Conservation (phyloP, 2,329 filamentous ascomycete species). For the Colletotrichum cereale region DNA sequence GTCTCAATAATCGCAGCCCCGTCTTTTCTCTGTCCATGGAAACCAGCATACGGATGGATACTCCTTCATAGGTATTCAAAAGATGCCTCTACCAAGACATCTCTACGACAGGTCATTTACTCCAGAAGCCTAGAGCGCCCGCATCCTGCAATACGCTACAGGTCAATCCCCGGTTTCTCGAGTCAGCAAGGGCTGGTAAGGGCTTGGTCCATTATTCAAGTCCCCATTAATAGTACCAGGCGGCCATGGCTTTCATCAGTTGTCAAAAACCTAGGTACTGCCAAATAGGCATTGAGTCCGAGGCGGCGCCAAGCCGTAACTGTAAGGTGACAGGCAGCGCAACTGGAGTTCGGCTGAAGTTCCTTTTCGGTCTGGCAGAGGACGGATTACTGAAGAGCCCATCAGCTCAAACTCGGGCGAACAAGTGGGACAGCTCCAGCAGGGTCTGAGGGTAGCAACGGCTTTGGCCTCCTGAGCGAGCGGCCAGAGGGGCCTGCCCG, state of each 20-base stretch:
- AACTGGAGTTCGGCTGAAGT: slow-evolving; percentile 19
- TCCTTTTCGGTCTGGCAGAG: background rate
- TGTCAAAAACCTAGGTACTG: slow-evolving; percentile 28
- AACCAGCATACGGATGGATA: background rate
- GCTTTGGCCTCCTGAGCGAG: slow-evolving; percentile 16
- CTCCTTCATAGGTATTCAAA: background rate
- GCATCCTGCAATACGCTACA: slow-evolving; percentile 20
- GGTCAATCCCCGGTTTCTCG: slow-evolving; percentile 2
- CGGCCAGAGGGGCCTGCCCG: too few species aligned
- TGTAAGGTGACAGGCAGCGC: slow-evolving; percentile 25
- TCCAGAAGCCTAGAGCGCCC: slow-evolving; percentile 18
- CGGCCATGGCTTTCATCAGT: slow-evolving; percentile 21
- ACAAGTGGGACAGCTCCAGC: slow-evolving; percentile 17
- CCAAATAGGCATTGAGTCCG: slow-evolving; percentile 2
- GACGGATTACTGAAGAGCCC: background rate
- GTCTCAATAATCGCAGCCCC: background rate
- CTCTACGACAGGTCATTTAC: background rate
- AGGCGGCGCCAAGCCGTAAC: slow-evolving; percentile 20
- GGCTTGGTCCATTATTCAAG: background rate
- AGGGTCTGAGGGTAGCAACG: slow-evolving; percentile 29
- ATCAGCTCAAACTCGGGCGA: slow-evolving; percentile 9
- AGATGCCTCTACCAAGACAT: background rate
- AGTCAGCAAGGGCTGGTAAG: background rate
- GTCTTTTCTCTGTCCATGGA: background rate
- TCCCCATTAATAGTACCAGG: slow-evolving; percentile 9